A percentile compares a stretch with the other conserved stretches of the same genome.
Conservation (phyloP, 2,329 filamentous ascomycete genomes). For the Spiromastix sp. region DNA sequence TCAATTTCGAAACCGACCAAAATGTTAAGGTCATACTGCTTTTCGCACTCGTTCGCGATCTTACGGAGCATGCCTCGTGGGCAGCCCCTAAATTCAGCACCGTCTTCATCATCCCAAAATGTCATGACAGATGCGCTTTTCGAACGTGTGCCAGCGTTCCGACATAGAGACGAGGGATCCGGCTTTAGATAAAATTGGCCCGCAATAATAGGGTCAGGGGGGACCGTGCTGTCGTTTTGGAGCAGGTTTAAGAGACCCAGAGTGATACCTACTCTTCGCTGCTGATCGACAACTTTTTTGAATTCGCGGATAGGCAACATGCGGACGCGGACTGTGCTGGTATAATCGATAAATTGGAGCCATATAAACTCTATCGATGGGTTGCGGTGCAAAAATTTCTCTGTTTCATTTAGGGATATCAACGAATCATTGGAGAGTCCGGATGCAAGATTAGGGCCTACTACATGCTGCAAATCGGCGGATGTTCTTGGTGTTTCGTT, state of each 20-base stretch:
- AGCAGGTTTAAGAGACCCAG: constrained; percentile 55
- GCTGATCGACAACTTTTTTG: constrained; percentile 34
- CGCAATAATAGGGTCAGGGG: constrained; percentile 44
- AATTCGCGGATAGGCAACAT: constrained; percentile 56
- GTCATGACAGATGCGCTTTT: constrained; percentile 56
- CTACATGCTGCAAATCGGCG: constrained; percentile 3
- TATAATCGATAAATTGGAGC: constrained; percentile 69
- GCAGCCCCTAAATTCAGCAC: constrained; percentile 45
- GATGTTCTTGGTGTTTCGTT: constrained; percentile 25
- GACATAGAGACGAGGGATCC: constrained; percentile 52
- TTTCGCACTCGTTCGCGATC: constrained; percentile 42
- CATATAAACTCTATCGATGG: constrained; percentile 55
- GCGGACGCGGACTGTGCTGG: constrained; percentile 55
- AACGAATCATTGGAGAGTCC: constrained; percentile 2
- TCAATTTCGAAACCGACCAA: constrained; percentile 75
- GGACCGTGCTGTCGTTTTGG: constrained; percentile 50
- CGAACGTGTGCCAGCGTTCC: constrained; percentile 45
- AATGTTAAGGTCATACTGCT: constrained; percentile 46
- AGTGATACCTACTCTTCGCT: constrained; percentile 50
- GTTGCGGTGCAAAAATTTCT: constrained; percentile 40
- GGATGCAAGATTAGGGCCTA: constrained; percentile 5
- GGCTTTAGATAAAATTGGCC: constrained; percentile 59
- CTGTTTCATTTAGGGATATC: constrained; percentile 6
- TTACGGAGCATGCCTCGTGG: constrained; percentile 54
- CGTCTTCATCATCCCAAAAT: constrained; percentile 52